Evolutionary conservation across 2,329 filamentous ascomycete genomes (phyloP).

Genomic region (Xylaria arbuscula): DNA sequence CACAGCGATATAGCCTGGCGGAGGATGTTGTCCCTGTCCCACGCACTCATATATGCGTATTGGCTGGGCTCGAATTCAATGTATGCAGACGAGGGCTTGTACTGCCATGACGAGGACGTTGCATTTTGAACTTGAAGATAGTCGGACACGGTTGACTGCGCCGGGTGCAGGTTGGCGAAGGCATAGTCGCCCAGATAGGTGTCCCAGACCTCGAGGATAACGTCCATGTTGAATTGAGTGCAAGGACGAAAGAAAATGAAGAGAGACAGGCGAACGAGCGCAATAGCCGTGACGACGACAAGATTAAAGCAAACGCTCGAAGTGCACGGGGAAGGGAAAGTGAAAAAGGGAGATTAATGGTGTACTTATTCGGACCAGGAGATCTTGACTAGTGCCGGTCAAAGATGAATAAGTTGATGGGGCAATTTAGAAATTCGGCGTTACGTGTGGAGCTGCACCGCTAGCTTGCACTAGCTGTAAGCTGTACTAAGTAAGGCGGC

Average conservation of each 20-base stretch:
- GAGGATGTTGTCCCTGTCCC: conserved; percentile 79
- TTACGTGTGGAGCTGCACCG: conserved; percentile 27
- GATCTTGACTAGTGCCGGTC: conserved; percentile 13
- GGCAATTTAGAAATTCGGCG: conserved; percentile 21
- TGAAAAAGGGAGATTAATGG: background rate
- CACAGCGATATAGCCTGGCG: conserved; percentile 82
- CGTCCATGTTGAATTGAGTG: conserved; percentile 75
- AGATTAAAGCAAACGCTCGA: background rate
- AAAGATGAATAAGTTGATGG: conserved; percentile 5
- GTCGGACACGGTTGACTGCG: conserved; percentile 58
- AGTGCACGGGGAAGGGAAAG: conserved; percentile 1
- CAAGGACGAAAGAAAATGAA: conserved; percentile 10
- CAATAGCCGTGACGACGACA: conserved; percentile 1
- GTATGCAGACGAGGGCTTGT: conserved; percentile 77
- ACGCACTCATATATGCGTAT: conserved; percentile 82
- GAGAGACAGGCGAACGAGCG: background rate
- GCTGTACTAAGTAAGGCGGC: too few relatives aligned
- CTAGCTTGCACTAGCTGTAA: too few relatives aligned
- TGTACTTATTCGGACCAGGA: background rate
- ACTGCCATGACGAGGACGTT: conserved; percentile 71
- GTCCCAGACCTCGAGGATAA: conserved; percentile 87
- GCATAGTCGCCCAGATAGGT: conserved; percentile 82
- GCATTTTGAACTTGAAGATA: conserved; percentile 59
- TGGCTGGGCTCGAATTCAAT: conserved; percentile 76
- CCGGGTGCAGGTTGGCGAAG: conserved; percentile 79